These are phyloP conservation scores for Neoboletus magnificus DNA, from an alignment of 768 basidiomycete species.

Conservation along the genomic window DNA sequence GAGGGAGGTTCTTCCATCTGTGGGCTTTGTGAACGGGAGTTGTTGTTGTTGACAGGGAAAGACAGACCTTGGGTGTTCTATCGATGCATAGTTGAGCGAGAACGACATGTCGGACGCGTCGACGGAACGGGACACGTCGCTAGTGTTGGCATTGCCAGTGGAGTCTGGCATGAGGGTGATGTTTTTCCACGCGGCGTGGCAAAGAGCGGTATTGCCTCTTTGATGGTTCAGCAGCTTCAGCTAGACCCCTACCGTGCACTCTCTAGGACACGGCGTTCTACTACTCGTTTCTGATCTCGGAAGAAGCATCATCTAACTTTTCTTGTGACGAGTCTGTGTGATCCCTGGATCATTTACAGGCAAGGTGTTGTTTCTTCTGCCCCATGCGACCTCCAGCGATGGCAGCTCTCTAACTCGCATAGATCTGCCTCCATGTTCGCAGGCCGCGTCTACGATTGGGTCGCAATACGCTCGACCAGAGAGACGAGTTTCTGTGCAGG, in stretches of 20 bases:
- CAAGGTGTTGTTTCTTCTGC: too few relatives aligned
- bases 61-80: slow-evolving; percentile 29
- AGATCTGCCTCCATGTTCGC: neutral
- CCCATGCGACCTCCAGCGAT: neutral
- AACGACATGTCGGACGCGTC: slow-evolving; percentile 19
- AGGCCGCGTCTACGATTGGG: neutral
- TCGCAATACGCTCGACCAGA: neutral
- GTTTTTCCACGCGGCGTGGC: neutral
- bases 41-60: neutral
- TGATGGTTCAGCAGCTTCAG: too few relatives aligned
- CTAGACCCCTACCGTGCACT: neutral
- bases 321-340: too few relatives aligned
- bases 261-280: too few relatives aligned
- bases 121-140: neutral
- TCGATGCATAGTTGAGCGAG: slow-evolving; percentile 31
- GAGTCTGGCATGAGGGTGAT: neutral
- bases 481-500: neutral
- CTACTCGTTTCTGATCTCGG: too few relatives aligned
- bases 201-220: neutral
- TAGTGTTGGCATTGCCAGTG: neutral
- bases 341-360: too few relatives aligned
- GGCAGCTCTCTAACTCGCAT: neutral
- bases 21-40: neutral
- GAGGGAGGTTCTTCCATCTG: slow-evolving; percentile 63
- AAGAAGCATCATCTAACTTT: neutral